A percentile compares a stretch with the other conserved stretches of the same genome.
Conservation (phyloP, 2,329 filamentous ascomycete genomes). For the Diaporthe citrichinensis region DNA sequence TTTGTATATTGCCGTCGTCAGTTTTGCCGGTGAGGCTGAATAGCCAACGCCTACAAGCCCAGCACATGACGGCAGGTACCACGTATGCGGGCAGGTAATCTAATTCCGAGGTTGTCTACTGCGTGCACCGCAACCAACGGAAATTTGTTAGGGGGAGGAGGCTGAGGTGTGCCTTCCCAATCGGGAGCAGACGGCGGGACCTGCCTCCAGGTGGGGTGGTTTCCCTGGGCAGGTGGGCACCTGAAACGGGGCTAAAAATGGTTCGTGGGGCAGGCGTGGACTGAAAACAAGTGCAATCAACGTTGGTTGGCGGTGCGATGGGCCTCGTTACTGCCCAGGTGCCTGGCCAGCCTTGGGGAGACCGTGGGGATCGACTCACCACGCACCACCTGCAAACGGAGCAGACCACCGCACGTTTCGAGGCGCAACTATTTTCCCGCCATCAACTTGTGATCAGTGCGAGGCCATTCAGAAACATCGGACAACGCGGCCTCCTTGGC, state of each 20-base stretch:
- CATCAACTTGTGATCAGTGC: conserved; percentile 25
- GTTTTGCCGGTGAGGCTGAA: conserved; percentile 28
- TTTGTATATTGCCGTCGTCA: conserved; percentile 17
- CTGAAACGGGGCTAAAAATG: conserved; percentile 29
- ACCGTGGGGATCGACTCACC: background rate
- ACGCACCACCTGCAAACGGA: background rate
- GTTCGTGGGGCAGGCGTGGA: conserved; percentile 21
- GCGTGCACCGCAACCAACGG: background rate
- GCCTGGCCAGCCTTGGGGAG: background rate
- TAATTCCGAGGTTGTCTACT: conserved; percentile 1
- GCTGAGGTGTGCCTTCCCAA: conserved; percentile 18
- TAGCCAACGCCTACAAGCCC: background rate
- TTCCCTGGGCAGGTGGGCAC: background rate
- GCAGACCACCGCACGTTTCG: conserved; percentile 20
- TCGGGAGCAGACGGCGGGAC: conserved; percentile 1
- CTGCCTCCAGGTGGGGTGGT: conserved; percentile 3
- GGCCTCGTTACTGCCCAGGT: background rate
- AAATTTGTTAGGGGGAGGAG: conserved; percentile 23
- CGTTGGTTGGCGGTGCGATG: background rate
- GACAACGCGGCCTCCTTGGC: conserved; percentile 23
- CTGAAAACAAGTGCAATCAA: conserved; percentile 30
- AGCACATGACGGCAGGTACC: background rate
- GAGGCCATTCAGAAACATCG: conserved; percentile 31
- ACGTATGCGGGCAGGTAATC: background rate
- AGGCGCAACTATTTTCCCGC: conserved; percentile 17